Conservation (phyloP, 208 protist species). For the Trypanosoma avium region DNA sequence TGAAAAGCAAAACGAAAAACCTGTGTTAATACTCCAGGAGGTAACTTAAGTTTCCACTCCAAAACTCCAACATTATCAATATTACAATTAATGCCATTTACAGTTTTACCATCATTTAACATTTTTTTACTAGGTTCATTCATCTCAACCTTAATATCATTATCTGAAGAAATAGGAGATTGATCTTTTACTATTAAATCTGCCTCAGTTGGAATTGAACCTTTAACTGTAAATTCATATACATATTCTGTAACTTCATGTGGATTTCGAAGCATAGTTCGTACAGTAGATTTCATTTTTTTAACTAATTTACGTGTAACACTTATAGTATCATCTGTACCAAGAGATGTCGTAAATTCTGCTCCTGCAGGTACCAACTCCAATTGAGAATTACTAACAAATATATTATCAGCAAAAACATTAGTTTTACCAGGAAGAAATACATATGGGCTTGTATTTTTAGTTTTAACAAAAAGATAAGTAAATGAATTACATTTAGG, state of each 20-base stretch:
- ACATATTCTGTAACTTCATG: conserved; percentile 9
- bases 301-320: conserved; percentile 30
- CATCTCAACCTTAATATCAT: conserved; percentile 37
- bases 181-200: conserved; percentile 56
- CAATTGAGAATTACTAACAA: conserved; percentile 45
- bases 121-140: conserved; percentile 15
- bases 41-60: conserved; percentile 39
- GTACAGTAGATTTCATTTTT: conserved; percentile 6
- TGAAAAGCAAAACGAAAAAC: conserved; percentile 40
- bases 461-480: conserved; percentile 40
- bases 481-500: conserved; percentile 35
- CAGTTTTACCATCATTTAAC: conserved; percentile 12
- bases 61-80: conserved; percentile 45
- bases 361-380: conserved; percentile 37
- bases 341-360: conserved; percentile 50
- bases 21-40: conserved; percentile 22
- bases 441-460: conserved; percentile 45
- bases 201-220: conserved; percentile 16
- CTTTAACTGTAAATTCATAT: conserved; percentile 29
- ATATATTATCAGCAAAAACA: conserved; percentile 49
- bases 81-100: conserved; percentile 19
- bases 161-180: conserved; percentile 43
- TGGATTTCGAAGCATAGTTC: conserved; percentile 3
- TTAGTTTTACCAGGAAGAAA: conserved; percentile 50
- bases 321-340: conserved; percentile 40